Evolutionary conservation across 1,284 basidiomycete species (phyloP).

Genomic region (Sporisorium graminicola): DNA sequence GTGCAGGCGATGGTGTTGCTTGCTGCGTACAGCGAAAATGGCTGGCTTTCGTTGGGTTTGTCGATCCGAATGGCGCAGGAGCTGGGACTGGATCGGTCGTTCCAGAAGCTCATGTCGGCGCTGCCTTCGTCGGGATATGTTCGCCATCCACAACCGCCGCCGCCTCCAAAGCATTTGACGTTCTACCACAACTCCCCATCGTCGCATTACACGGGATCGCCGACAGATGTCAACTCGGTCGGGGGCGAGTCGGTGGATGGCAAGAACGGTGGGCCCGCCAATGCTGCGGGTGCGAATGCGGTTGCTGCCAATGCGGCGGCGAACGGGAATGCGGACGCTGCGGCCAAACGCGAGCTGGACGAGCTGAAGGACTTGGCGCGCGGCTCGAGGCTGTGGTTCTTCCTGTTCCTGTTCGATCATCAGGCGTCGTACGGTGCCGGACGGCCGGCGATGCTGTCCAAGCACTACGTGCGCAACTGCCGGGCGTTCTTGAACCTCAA

Average conservation of each 20-base stretch:
- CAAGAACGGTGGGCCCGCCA: conserved; percentile 12
- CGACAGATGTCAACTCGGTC: conserved; percentile 34
- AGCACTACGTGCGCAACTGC: conserved; percentile 86
- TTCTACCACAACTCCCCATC: conserved; percentile 69
- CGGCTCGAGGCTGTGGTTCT: conserved; percentile 87
- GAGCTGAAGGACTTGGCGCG: conserved; percentile 42
- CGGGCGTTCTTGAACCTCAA: conserved; percentile 83
- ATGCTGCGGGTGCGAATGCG: conserved; percentile 23
- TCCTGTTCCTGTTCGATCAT: conserved; percentile 89
- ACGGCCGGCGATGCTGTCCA: conserved; percentile 81
- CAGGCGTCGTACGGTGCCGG: conserved; percentile 89
- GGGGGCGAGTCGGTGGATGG: conserved; percentile 28
- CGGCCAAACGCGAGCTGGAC: conserved; percentile 34
- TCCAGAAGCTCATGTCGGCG: conserved; percentile 80
- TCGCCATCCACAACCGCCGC: conserved; percentile 25
- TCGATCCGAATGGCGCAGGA: conserved; percentile 95
- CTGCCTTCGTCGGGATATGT: conserved; percentile 28
- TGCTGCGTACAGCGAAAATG: conserved; percentile 92
- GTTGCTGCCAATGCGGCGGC: conserved; percentile 22
- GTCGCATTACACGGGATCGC: conserved; percentile 74
- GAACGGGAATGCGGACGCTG: conserved; percentile 18
- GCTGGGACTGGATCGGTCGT: conserved; percentile 86
- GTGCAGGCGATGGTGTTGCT: conserved; percentile 93
- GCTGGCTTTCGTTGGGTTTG: conserved; percentile 91
- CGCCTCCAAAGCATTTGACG: conserved; percentile 39